Base-by-base conservation (phyloP, 352 stramenopile species). In the Phytophthora syringae region DNA sequence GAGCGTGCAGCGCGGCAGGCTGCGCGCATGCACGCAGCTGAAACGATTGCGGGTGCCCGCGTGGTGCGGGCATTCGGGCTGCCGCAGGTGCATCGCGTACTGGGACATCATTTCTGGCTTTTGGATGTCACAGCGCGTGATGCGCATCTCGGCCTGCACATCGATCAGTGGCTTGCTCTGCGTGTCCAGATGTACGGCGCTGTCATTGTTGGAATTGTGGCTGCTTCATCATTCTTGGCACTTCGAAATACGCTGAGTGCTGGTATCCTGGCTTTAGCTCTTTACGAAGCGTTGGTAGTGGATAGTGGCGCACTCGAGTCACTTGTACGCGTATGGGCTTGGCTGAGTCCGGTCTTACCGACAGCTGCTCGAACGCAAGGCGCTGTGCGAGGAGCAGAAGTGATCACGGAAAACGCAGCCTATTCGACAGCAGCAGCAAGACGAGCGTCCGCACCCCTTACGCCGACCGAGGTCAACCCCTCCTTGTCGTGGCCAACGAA, bases 221-320 rank as follows among this genome's bases (percentile, higher is more conserved):
- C 50, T 67, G 75, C 40, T 57, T 78, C n/a, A 32, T 68, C 3
- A 60, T 76, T 59, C 58, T 72, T 87, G 16, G 25, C 63, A 10
- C 37, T 90, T 44, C 81, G 72, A 37, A 30, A 78, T 30, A 63
- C 61, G 3, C 50, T 90, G 39, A 86, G 73, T 18, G 72, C 88
- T 13, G 89, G 92, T 2, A 42, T 98, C n/a, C 75, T 93, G 20
- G 95, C 83, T 2, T 74, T 99, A 22, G 78, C 97, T 3, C 85
- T 99, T 42, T 92, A 95, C 54, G 98, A 98, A 86, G 82, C 78
- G 25, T 68, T 97, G 13, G 85, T 90, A 36, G 88, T 98, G 27
- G 95, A 95, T 60, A 74, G 81, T 36, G 89, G 97, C 13, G 68
- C 56, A 10, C 77, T 93, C 2, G 95, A 98, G 71, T 86, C 88